Conservation (phyloP, 2,329 filamentous ascomycete species). For the Ceratocystis eucalypticola region DNA sequence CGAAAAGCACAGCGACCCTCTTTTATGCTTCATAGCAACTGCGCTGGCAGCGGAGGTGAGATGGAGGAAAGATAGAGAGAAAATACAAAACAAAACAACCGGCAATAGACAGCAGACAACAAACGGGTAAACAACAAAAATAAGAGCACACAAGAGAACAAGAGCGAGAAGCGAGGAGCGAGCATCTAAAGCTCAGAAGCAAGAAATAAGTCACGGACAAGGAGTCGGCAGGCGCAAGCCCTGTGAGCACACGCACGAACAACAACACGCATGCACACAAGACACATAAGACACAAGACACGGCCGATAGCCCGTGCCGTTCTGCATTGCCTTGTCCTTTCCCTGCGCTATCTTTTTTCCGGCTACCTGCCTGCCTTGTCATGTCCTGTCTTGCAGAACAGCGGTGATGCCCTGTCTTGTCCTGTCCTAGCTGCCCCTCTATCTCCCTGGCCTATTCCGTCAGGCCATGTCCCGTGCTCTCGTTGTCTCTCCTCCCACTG, state of each 20-base stretch:
- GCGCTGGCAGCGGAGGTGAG: background rate
- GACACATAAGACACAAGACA: no score
- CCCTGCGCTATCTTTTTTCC: background rate
- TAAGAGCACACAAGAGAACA: no score
- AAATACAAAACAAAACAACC: background rate
- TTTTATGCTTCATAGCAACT: background rate
- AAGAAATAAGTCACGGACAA: no score
- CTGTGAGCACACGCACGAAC: background rate
- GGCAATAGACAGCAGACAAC: background rate
- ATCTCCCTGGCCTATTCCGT: background rate
- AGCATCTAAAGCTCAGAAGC: no score
- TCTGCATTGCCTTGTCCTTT: no score
- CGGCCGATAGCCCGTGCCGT: background rate
- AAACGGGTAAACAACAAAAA: background rate
- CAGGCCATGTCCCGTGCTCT: background rate
- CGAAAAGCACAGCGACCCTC: background rate
- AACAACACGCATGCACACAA: background rate
- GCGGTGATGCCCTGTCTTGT: conserved; percentile 1
- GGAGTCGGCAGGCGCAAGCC: no score
- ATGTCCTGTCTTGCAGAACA: background rate
- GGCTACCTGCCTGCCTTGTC: background rate
- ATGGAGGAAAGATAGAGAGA: no score
- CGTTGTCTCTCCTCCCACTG: background rate
- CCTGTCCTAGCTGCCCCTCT: background rate
- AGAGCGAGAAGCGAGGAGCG: no score